Base-by-base conservation (phyloP, 495 filamentous ascomycete species). In the Penicillium samsonianum region DNA sequence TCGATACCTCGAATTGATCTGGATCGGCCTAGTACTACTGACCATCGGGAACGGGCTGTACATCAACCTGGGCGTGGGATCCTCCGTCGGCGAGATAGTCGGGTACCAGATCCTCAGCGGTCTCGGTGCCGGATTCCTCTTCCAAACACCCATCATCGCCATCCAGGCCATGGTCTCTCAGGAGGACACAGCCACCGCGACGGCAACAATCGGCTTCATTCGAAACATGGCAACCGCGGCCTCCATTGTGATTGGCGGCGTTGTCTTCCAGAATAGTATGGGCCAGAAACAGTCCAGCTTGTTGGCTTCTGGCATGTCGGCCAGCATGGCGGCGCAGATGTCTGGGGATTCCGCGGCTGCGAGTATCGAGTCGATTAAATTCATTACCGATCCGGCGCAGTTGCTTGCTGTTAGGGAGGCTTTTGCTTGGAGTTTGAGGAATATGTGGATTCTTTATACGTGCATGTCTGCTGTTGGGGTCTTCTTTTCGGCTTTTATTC, bases 221-320 rank as follows among this genome's bases (percentile, higher is more conserved):
- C 82, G 90, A 4, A 87, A 89, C 60, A 73, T 96, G 6, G 85
- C 84, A 1, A 90, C 85, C 0, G 78, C 87, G 12, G 81, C 88
- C 22, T 86, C 85, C 7, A 83, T 94, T 25, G 89, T 92, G 20
- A 81, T 94, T 23, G 91, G 91, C 16, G 83, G 88, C 14, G 89
- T 92, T 2, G 84, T 96, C 28, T 95, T 95, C 67, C 80, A 83
- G 59, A 84, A 85, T 52, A 74, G 82, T 42, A 87, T 89, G 85
- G 51, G 64, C 19, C 48, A 63, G 33, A 77, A 67, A 41, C 64
- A 65, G 5, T 38, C 69, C 0, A 59, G 43, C 3, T 74, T 87
- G 2, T 53, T 59, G 4, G 73, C 73, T 5, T 75, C 78, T 12
- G 84, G 84, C 2, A 68, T 85, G 20, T 71, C 74, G 0, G 41